These are phyloP conservation scores for Rhynchosporium secalis DNA, from an alignment of 2,329 filamentous ascomycete genomes.

Conservation along the genomic window DNA sequence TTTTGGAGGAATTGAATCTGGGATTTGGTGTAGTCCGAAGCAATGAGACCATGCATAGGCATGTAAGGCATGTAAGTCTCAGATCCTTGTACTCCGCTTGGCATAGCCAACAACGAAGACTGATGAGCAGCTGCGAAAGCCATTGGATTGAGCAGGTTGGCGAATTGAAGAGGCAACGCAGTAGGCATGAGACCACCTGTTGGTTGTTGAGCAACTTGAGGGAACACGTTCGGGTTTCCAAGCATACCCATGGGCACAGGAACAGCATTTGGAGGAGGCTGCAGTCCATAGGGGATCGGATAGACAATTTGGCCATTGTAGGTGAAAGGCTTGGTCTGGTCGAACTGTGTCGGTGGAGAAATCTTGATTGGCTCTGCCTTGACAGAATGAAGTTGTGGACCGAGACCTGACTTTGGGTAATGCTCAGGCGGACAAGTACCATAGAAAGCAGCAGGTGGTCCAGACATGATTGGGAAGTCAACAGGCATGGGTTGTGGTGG, in stretches of 20 bases:
- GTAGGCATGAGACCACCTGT: conserved; percentile 23
- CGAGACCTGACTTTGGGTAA: conserved; percentile 3
- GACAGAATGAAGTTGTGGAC: conserved; percentile 8
- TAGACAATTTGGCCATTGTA: conserved; percentile 39
- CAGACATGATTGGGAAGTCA: neutral
- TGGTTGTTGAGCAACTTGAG: conserved; percentile 18
- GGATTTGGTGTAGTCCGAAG: conserved; percentile 26
- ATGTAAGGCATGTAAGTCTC: conserved; percentile 22
- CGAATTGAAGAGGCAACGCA: conserved; percentile 23
- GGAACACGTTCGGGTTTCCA: conserved; percentile 32
- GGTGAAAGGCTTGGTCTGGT: conserved; percentile 39
- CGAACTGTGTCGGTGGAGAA: conserved; percentile 40
- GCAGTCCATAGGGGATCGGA: conserved; percentile 34
- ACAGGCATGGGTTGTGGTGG: conserved; percentile 20
- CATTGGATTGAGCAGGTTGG: conserved; percentile 17
- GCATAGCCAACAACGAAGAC: conserved; percentile 25
- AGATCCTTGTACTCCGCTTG: conserved; percentile 10
- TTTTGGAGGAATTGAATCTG: conserved; percentile 44
- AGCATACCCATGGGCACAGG: conserved; percentile 35
- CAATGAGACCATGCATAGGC: conserved; percentile 20
- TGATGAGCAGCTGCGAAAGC: conserved; percentile 25
- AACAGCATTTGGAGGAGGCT: conserved; percentile 30
- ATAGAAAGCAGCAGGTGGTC: neutral
- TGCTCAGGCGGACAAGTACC: conserved; percentile 1
- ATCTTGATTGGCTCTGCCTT: conserved; percentile 36